Base-by-base conservation (phyloP, 805 yeast genomes). In the Komagataella kurtzmanii region DNA sequence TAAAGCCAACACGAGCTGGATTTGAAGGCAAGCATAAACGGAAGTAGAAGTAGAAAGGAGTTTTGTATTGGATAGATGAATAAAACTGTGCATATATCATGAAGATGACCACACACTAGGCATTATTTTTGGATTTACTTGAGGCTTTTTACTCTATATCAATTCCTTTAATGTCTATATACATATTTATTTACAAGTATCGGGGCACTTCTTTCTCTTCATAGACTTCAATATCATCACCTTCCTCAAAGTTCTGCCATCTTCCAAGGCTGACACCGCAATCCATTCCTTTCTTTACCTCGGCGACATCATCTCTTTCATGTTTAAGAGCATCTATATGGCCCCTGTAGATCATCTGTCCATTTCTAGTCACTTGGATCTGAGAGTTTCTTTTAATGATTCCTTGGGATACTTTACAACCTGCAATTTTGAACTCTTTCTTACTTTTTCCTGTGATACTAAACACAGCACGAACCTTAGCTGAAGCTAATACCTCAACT, bases 261-360 rank as follows among this genome's bases (percentile, higher is more conserved):
- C 69, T 67, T 2, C 73, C 79, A 56, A 93, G 80, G 0, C 88
- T 70, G 21, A 91, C 63, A 51, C 99, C 99, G 71, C 97, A 93
- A 58, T 93, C 99, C 24, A 77, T 76, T 24, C 96, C 97, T 66
- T 87, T 90, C 53, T 78, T 78, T 7, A 86, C 87, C 59, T 85
- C 91, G 1, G 68, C 57, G 3, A 83, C 85, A 57, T 87, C 95
- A 47, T 87, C 90, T 63, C 88, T 88, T 50, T 80, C 81, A 55
- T 85, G 87, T 66, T 87, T 89, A 64, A 93, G 73, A 6, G 91
- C 81, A 2, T 82, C 76, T 6, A 93, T 63, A 36, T 63, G 68
- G 10, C 72, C 76, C 7, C 66, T 56, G 57, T 66, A 71, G 5
- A 63, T 54, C 4, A 54, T 44, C 8, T 69, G 68, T 1, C 96